phyloP scores from a whole-genome alignment of 1,139 yeast genomes.

The Nakaseomyces glabratus region DNA sequence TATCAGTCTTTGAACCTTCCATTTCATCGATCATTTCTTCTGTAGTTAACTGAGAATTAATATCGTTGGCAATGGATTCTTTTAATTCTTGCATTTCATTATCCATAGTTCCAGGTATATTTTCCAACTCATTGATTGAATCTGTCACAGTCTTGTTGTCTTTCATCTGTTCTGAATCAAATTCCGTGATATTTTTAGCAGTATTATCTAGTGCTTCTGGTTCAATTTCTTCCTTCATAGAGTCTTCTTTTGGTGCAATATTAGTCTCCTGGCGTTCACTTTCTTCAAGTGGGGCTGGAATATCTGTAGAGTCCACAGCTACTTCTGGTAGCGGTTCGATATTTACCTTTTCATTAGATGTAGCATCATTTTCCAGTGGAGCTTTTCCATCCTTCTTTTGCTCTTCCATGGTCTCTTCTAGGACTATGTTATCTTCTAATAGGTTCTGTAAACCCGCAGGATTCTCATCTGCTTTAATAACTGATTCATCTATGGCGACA shows the following conservation, averaged over 20 bases:
- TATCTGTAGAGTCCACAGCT: too few relatives aligned
- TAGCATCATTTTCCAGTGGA: too few relatives aligned
- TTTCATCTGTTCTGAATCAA: neutral
- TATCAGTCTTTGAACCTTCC: too few relatives aligned
- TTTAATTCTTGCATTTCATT: constrained; percentile 1
- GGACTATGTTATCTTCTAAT: constrained; percentile 9
- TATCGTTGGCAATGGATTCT: neutral
- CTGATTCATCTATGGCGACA: neutral
- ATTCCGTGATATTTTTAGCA: neutral
- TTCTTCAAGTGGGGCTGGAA: too few relatives aligned
- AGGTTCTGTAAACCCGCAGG: constrained; percentile 9
- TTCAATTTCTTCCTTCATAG: neutral
- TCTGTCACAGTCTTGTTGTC: neutral
- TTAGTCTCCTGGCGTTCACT: neutral
- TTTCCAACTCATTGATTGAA: neutral
- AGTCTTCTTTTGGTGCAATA: neutral
- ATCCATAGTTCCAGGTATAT: constrained; percentile 3
- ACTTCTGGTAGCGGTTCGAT: constrained; percentile 1
- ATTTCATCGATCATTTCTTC: too few relatives aligned
- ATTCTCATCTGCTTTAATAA: neutral
- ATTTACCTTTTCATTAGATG: constrained; percentile 6
- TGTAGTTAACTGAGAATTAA: too few relatives aligned
- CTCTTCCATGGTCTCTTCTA: constrained; percentile 9
- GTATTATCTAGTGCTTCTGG: neutral
- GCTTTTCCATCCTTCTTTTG: constrained; percentile 1